Evolutionary conservation across 2,329 filamentous ascomycete species (phyloP).

Genomic region (Metarhizium robertsii): DNA sequence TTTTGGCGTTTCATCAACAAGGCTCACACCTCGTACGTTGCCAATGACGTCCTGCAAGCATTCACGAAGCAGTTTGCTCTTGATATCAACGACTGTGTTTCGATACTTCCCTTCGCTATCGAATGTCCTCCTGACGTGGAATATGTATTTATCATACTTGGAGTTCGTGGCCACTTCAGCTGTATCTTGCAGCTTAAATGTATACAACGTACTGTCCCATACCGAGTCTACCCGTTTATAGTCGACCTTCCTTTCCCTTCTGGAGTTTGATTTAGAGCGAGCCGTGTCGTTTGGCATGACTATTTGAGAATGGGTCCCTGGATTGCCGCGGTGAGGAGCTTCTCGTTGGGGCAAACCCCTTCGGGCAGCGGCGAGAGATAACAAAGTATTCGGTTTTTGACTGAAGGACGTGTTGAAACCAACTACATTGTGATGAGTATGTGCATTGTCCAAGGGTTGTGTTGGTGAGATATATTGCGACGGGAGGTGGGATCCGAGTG

Average conservation of each 20-base stretch:
- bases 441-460: neutral
- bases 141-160: slow-evolving; percentile 69
- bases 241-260: slow-evolving; percentile 20
- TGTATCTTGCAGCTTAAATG: slow-evolving; percentile 46
- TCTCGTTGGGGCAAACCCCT: neutral
- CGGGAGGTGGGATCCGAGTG: neutral
- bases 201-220: slow-evolving; percentile 41
- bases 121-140: slow-evolving; percentile 75
- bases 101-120: slow-evolving; percentile 77
- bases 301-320: neutral
- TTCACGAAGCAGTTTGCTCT: slow-evolving; percentile 69
- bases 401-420: neutral
- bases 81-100: slow-evolving; percentile 68
- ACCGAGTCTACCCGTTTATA: slow-evolving; percentile 46
- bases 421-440: neutral
- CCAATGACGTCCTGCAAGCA: slow-evolving; percentile 36
- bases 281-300: neutral
- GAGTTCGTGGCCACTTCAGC: slow-evolving; percentile 33
- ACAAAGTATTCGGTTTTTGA: neutral
- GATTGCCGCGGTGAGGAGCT: neutral
- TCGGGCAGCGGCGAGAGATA: neutral
- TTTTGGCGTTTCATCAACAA: slow-evolving; percentile 71
- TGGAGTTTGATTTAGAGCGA: slow-evolving; percentile 5
- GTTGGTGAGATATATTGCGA: neutral
- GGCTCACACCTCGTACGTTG: slow-evolving; percentile 46